Base-by-base conservation (phyloP, 2,329 filamentous ascomycete genomes). In the Capronia epimyces region DNA sequence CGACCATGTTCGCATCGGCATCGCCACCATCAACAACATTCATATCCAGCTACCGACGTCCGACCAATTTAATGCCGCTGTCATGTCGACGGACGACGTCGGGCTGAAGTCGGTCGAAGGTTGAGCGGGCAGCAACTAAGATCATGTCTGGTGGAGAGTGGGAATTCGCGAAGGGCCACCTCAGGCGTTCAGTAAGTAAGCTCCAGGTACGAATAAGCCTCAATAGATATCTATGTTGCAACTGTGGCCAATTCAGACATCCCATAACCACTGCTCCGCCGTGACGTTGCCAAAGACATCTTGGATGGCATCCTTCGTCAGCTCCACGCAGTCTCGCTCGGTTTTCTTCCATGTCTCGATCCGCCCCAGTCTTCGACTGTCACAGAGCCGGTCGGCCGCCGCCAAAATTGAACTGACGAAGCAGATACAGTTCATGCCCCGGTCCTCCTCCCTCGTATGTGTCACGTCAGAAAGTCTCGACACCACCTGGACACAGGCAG, bases 11-110 rank as follows among this genome's bases (percentile, higher is more conserved):
- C 62, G 58, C 34, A 63, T 72, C 49, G 61, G 64, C 44, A 66
- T 69, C 57, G 68, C 68, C 3, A 65, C 68, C 20, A 62, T 65
- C 13, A 61, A 62, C 36, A 66, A 71, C 53, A 61, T 71, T 32
- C 67, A 68, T 53, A 59, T 71, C 20, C 67, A 71, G 58, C 55
- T 72, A 40, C 70, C 70, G 0, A 67, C 60, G 1, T 63, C 61
- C 3, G 65, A 67, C 27, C 68, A 68, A 24, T 72, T 71, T 49
- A 71, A 71, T 51, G 58, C 60, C 21, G 65, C 66, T 16, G 59
- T 44, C 22, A 46, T 55, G 52, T 46, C 48, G 18, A 55, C 52
- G 5, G 52, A 55, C 32, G 49, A 55, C 43, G 48, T 51, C 13
- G 52, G 52, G 2, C 44, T 55, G 29, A 55, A 55, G 22, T 51